Base-by-base conservation (phyloP, 805 yeast species). In the Naumovozyma dairenensis region DNA sequence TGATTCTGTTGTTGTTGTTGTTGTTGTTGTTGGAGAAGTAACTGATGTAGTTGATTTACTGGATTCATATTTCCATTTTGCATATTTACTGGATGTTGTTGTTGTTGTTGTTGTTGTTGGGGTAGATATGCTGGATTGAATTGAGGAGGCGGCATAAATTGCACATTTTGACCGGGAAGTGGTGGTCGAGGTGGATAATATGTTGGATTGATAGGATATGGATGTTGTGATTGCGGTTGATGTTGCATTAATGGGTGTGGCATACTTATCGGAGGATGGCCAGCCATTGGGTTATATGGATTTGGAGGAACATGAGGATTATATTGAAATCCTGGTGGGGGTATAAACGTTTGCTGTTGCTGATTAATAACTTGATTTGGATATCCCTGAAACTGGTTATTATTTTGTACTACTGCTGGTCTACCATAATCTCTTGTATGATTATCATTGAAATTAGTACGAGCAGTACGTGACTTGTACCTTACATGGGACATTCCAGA, bases 11-110 rank as follows among this genome's bases (percentile, higher is more conserved):
- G 38, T 24, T 34, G 49, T 33, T 40, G 45, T 16, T 43, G 53
- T 18, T 43, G 49, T 24, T 32, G 45, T 20, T 49, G 55, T 24
- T 49, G 52, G 31, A 51, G 30, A 22, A 49, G 35, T 28, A 51
- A 34, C 28, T 42, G 52, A 33, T 48, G 59, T 24, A 42, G 37
- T 39, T 47, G 55, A 18, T 38, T 33, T 5, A 45, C 49, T 36
- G 42, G 53, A 8, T 41, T 37, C 48, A 48, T 41, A 28, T 43
- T 42, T 12, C 29, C 38, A 25, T 41, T 40, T 14, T 31, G 31
- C 12, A 29, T 24, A 12, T 28, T 41, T 18, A 29, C n/a, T n/a
- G n/a, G n/a, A n/a, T n/a, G n/a, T n/a, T n/a, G n/a, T n/a, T 13
- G 33, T n/a, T 25, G 24, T 31, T 32, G 43, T 27, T 32, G 43